Percentiles rank a stretch among this genome's conserved stretches.
phyloP scores from a whole-genome alignment of 768 basidiomycete genomes.

The Lactarius evosmus region DNA sequence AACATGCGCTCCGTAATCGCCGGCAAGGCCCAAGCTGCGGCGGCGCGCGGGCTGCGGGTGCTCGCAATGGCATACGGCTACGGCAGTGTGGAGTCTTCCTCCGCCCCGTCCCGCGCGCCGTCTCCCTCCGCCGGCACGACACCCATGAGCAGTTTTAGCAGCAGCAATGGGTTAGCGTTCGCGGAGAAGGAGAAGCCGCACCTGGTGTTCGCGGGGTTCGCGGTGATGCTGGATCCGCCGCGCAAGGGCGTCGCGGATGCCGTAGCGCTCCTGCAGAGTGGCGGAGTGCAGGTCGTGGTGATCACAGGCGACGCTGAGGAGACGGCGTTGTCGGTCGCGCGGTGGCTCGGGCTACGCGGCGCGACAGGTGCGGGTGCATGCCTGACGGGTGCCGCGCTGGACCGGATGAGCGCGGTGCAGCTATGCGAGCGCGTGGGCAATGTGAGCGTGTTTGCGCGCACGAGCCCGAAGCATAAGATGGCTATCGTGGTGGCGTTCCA shows the following conservation, averaged over 20 bases:
- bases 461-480: slow-evolving; percentile 98
- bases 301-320: slow-evolving; percentile 94
- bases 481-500: slow-evolving; percentile 94
- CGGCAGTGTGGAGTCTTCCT: slow-evolving; percentile 47
- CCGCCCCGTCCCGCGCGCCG: slow-evolving; percentile 28
- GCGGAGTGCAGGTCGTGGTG: slow-evolving; percentile 96
- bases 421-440: slow-evolving; percentile 76
- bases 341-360: slow-evolving; percentile 79
- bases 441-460: slow-evolving; percentile 89
- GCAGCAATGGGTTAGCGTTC: neutral
- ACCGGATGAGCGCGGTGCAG: slow-evolving; percentile 77
- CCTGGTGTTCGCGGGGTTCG: slow-evolving; percentile 88
- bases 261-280: slow-evolving; percentile 72
- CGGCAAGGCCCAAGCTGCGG: slow-evolving; percentile 65
- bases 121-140: slow-evolving; percentile 31
- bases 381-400: slow-evolving; percentile 60
- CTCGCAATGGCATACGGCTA: slow-evolving; percentile 91
- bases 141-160: slow-evolving; percentile 27
- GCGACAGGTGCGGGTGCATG: slow-evolving; percentile 35
- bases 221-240: slow-evolving; percentile 95
- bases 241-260: slow-evolving; percentile 91
- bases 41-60: slow-evolving; percentile 76
- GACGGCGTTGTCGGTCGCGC: slow-evolving; percentile 86
- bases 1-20: slow-evolving; percentile 66
- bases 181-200: slow-evolving; percentile 42